These are phyloP conservation scores for Bimuria novae-zelandiae DNA, from an alignment of 2,329 filamentous ascomycete species.

Conservation along the genomic window DNA sequence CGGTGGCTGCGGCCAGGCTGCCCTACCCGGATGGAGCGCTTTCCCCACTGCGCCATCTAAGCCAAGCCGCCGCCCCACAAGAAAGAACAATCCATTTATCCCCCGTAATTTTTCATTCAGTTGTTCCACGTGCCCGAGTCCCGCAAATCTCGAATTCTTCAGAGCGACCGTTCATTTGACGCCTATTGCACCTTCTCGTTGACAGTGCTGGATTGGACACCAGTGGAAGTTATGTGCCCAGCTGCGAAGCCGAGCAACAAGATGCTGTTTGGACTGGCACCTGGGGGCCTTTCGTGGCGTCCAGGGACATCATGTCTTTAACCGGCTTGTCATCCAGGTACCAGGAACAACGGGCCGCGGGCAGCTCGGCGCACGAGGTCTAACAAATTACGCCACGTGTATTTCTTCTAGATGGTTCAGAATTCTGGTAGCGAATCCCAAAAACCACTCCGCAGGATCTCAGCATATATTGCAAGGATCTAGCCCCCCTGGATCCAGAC, in stretches of 20 bases:
- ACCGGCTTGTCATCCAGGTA: slow-evolving; percentile 10
- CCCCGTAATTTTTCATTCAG: neutral
- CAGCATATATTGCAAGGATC: neutral
- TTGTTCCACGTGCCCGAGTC: neutral
- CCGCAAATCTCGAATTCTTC: neutral
- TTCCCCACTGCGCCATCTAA: slow-evolving; percentile 1
- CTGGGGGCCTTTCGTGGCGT: neutral
- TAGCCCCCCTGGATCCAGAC: neutral
- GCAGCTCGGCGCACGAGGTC: slow-evolving; percentile 1
- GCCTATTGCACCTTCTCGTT: neutral
- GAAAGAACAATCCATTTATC: neutral
- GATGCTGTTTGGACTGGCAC: neutral
- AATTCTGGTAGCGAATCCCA: slow-evolving; percentile 9
- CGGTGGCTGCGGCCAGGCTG: neutral
- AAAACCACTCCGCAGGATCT: slow-evolving; percentile 4
- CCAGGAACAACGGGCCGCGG: slow-evolving; percentile 8
- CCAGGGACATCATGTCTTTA: neutral
- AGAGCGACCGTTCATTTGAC: neutral
- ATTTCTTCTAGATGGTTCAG: slow-evolving; percentile 1
- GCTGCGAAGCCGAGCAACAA: neutral
- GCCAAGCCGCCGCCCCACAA: slow-evolving; percentile 2
- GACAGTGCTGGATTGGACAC: neutral
- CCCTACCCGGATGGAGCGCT: neutral
- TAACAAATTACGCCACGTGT: slow-evolving; percentile 6
- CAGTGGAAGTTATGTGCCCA: neutral